Percentiles rank a stretch among this genome's conserved stretches.
Evolutionary conservation across 1,284 basidiomycete genomes (phyloP).

Genomic region (Marasmius fiardii): DNA sequence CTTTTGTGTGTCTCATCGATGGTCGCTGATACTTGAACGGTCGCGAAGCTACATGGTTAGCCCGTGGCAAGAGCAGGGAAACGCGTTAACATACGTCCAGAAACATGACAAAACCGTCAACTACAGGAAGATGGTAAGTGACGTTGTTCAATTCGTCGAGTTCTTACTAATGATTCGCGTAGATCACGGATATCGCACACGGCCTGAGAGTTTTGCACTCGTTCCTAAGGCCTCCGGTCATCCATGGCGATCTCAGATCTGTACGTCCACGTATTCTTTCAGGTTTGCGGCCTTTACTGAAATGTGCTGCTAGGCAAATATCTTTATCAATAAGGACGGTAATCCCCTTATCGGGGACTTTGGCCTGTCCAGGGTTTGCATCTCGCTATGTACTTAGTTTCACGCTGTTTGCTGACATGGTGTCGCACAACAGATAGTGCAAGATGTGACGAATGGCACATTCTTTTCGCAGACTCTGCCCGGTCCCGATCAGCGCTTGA

Average conservation of each 20-base stretch:
- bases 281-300: not conserved
- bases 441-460: constrained; percentile 47
- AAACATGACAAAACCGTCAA: constrained; percentile 12
- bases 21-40: not conserved
- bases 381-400: not conserved
- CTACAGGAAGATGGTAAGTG: constrained; percentile 14
- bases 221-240: constrained; percentile 32
- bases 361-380: constrained; percentile 46
- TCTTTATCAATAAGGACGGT: constrained; percentile 45
- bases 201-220: constrained; percentile 36
- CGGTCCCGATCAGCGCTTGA: no score
- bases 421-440: constrained; percentile 47
- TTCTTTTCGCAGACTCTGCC: constrained; percentile 48
- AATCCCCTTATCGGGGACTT: constrained; percentile 55
- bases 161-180: not conserved
- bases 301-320: constrained; percentile 38
- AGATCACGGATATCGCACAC: constrained; percentile 34
- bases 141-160: not conserved
- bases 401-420: constrained; percentile 7
- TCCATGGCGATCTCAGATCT: constrained; percentile 41
- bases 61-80: constrained; percentile 16
- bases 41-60: constrained; percentile 16
- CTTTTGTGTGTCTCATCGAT: not conserved
- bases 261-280: constrained; percentile 20
- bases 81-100: constrained; percentile 14